Evolutionary conservation across 73 alveolate genomes (phyloP), one percentile per base, ranked within the genome.

Genomic region (Paramecium sonneborni): DNA sequence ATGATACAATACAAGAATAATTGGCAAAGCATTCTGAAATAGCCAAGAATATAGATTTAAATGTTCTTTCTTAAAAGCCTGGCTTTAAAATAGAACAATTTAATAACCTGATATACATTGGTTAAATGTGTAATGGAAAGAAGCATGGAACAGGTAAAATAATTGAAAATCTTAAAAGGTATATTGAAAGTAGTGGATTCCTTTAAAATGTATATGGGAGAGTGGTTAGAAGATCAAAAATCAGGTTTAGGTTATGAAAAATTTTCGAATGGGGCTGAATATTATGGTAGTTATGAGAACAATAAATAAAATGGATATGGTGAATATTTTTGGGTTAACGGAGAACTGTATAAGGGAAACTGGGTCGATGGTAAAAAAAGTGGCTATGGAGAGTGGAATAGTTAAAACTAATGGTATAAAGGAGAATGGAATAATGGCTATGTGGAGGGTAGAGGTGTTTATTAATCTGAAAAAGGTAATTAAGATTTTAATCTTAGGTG

Each of bases 381-480:
- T 26, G 94, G 94, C 3, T 26, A 21, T 20, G 94, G 94, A 14
- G 92, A 76, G 43, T 76, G 89, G 89, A 1, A 9, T 6, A 15
- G 57, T 1, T 8, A 24, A 20, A 76, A 76, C 18, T 18, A 21
- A 38, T 12, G 35, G 26, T 41, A 48, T 76, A 28, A 34, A 24
- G 95, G 95, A 20, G 93, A 72, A 18, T 89, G 92, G 92, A 21
- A 57, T 5, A 52, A 86, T 24, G 93, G 86, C 1, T 30, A 6
- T 15, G 85, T 38, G 1, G 68, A 84, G n/a, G 94, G 94, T 14
- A 35, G 23, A 41, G 94, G 94, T 3, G 52, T 28, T 6, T 39
- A 41, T 38, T 6, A 38, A 34, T 57, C 85, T 34, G 70, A 89
- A 39, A 89, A 44, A 56, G 96, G 92, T 10, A 58, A 7, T 10